Evolutionary conservation across 768 basidiomycete genomes (phyloP).

Genomic region (Boletus rex-veris): DNA sequence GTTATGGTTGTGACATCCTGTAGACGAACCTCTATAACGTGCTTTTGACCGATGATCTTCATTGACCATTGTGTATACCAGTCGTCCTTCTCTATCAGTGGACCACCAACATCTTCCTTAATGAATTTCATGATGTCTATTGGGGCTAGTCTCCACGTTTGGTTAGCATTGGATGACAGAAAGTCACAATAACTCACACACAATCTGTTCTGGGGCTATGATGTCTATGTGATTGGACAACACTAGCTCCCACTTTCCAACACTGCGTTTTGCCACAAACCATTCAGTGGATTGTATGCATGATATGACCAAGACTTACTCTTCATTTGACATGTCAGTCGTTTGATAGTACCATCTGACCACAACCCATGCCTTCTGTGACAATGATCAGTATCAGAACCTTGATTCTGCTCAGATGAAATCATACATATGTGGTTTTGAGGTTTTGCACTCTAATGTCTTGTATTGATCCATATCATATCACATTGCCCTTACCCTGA

Average conservation of each 20-base stretch:
- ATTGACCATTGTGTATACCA: too few species aligned
- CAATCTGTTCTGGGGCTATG: neutral
- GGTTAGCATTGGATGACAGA: too few species aligned
- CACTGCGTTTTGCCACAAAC: too few species aligned
- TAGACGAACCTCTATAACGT: too few species aligned
- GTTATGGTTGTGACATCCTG: neutral
- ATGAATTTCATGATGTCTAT: neutral
- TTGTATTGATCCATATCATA: neutral
- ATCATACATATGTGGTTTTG: neutral
- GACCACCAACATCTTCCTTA: too few species aligned
- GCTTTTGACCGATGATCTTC: too few species aligned
- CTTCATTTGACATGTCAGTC: neutral
- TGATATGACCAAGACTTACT: neutral
- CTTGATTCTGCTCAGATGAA: too few species aligned
- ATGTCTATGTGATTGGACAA: slow-evolving; percentile 1
- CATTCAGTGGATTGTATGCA: too few species aligned
- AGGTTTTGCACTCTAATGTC: neutral
- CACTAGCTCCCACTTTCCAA: neutral
- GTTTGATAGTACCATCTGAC: neutral
- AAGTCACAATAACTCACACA: neutral
- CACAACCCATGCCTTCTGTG: neutral
- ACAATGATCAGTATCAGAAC: neutral
- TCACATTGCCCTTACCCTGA: neutral
- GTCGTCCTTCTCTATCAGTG: too few species aligned
- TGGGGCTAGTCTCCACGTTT: neutral